These are phyloP conservation scores for Cyclotella baltica DNA, from an alignment of 108 stramenopile genomes.

Conservation along the genomic window DNA sequence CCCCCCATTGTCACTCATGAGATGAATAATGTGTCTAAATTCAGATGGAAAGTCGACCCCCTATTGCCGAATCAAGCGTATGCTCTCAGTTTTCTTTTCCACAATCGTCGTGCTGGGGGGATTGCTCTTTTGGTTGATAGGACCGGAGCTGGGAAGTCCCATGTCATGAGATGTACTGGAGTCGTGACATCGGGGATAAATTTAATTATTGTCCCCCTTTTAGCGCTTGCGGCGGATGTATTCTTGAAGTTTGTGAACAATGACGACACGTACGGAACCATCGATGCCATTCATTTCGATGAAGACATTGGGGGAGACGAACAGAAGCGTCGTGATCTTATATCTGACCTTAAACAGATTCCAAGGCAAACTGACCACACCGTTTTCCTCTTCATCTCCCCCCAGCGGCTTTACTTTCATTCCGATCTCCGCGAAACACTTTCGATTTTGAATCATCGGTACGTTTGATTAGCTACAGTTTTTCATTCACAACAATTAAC, in stretches of 20 bases:
- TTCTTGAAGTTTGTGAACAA: not conserved
- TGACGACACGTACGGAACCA: not conserved
- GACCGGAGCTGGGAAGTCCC: not conserved
- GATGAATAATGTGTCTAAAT: not conserved
- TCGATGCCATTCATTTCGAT: not conserved
- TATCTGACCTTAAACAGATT: not conserved
- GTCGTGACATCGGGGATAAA: not conserved
- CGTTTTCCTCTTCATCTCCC: not conserved
- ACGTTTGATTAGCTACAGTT: too few species aligned
- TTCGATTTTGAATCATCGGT: too few species aligned
- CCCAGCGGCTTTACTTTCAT: not conserved
- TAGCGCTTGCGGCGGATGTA: not conserved
- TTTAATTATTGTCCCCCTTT: not conserved
- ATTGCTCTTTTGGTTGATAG: not conserved
- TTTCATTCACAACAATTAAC: too few species aligned
- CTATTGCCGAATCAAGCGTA: not conserved
- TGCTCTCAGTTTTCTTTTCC: not conserved
- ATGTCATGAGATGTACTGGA: not conserved
- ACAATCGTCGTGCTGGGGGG: not conserved
- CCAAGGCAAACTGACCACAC: not conserved
- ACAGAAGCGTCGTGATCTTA: not conserved
- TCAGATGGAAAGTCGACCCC: not conserved
- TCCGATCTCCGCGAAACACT: too few species aligned
- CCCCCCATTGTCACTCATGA: not conserved
- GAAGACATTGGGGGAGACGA: conserved; percentile 1